Evolutionary conservation across 495 filamentous ascomycete species (phyloP), one percentile per base, ranked within the genome.

Genomic region (Elaphomyces granulatus): DNA sequence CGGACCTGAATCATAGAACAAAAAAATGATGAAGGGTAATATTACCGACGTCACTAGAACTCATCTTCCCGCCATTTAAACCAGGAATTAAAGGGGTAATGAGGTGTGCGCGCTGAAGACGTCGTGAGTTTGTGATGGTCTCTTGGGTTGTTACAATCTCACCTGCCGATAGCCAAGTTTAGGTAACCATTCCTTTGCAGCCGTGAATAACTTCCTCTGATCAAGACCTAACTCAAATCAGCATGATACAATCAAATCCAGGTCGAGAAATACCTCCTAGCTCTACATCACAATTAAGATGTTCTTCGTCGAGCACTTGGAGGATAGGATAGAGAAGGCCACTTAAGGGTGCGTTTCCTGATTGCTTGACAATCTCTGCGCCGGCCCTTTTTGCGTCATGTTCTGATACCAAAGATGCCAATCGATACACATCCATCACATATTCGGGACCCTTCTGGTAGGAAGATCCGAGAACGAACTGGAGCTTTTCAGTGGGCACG

Each of bases 31-130:
- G 34, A n/a, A n/a, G n/a, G 21, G 40, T 19, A 16, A 33, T 26
- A 8, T 34, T 47, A 52, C 48, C 45, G 31, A 47, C 52, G 35
- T 70, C 63, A 50, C 70, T 74, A 8, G 71, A 68, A 43, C 69
- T 74, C 78, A 81, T 88, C 63, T 94, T 94, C 16, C 81, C 90
- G 14, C 84, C 83, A 26, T 64, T 69, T 2, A 96, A 59, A 12
- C 90, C 88, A 0, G 84, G 75, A 4, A 96, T 78, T 81, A 98
- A 93, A 1, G 82, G 72, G 49, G 84, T 94, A 69, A 95, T 81
- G 34, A 94, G 50, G 61, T 95, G 88, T 19, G 84, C 84, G 30
- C 87, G 73, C 60, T 68, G 32, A 7, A 38, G 16, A 32, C 36
- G 23, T 7, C 34, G 32, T 32, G 46, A 31, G 52, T 46, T 41